These are phyloP conservation scores for Monosporascus sp. DNA, from an alignment of 2,329 filamentous ascomycete genomes.

Conservation along the genomic window DNA sequence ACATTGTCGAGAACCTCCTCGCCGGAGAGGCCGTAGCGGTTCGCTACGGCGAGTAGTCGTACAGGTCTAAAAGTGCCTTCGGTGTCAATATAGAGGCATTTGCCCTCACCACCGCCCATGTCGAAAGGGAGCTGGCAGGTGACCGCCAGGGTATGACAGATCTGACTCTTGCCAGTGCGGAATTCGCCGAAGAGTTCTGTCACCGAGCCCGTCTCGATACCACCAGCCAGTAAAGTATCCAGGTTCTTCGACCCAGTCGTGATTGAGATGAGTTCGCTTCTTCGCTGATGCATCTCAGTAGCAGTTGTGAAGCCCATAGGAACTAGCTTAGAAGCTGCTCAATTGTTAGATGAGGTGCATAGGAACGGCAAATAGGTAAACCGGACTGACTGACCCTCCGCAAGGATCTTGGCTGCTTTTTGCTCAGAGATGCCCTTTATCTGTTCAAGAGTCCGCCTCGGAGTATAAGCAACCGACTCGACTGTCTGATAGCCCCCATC, in stretches of 20 bases:
- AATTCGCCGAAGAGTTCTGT: conserved; percentile 99
- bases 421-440: conserved; percentile 98
- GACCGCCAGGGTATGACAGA: conserved; percentile 96
- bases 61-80: conserved; percentile 96
- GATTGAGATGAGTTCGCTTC: conserved; percentile 95
- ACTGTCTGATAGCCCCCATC: conserved; percentile 95
- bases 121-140: conserved; percentile 97
- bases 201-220: conserved; percentile 93
- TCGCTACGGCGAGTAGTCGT: conserved; percentile 82
- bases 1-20: conserved; percentile 98
- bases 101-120: conserved; percentile 97
- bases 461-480: conserved; percentile 88
- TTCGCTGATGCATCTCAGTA: conserved; percentile 96
- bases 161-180: conserved; percentile 95
- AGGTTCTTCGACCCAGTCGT: conserved; percentile 97
- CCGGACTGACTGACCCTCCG: conserved; percentile 64
- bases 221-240: conserved; percentile 89
- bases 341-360: conserved; percentile 10
- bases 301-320: conserved; percentile 99
- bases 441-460: conserved; percentile 78
- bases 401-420: conserved; percentile 86
- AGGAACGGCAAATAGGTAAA: neutral
- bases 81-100: conserved; percentile 97
- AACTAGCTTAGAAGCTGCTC: conserved; percentile 81
- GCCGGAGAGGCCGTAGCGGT: conserved; percentile 87